Percentiles rank a stretch among this genome's conserved stretches.
Evolutionary conservation across 225 moss, liverwort and hornwort genomes (phyloP).

Genomic region (Antitrichia curtipendula): DNA sequence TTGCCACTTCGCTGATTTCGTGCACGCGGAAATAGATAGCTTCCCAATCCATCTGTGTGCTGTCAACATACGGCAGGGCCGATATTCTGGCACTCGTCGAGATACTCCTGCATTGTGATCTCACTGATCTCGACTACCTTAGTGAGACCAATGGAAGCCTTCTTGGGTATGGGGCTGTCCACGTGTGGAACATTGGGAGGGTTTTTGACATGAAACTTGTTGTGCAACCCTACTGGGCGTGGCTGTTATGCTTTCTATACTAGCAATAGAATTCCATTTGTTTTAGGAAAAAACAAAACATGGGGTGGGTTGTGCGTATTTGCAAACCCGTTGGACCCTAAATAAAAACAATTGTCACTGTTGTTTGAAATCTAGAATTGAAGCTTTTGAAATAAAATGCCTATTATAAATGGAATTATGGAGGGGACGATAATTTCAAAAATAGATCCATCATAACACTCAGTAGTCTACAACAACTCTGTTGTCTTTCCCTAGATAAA

Average conservation of each 20-base stretch:
- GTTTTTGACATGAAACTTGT: not conserved
- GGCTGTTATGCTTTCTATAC: not conserved
- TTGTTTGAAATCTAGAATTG: not conserved
- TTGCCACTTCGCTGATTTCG: not conserved
- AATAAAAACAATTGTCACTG: not conserved
- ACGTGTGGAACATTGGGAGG: not conserved
- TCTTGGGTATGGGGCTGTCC: not conserved
- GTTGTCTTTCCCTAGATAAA: rapidly evolving
- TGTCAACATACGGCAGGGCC: not conserved
- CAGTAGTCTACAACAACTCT: not conserved
- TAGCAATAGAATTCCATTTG: not conserved
- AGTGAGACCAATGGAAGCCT: not conserved
- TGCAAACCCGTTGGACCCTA: not conserved
- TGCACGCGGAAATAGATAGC: not conserved
- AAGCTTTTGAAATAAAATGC: not conserved
- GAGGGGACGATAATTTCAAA: not conserved
- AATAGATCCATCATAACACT: not conserved
- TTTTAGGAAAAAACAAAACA: not conserved
- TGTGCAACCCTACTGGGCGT: not conserved
- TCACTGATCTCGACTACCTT: not conserved
- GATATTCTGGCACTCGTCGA: not conserved
- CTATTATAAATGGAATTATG: too few relatives aligned
- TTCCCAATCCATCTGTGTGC: not conserved
- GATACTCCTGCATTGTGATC: not conserved
- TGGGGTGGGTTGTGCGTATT: not conserved